Base-by-base conservation (phyloP, 768 basidiomycete genomes). In the Tremella fuciformis region DNA sequence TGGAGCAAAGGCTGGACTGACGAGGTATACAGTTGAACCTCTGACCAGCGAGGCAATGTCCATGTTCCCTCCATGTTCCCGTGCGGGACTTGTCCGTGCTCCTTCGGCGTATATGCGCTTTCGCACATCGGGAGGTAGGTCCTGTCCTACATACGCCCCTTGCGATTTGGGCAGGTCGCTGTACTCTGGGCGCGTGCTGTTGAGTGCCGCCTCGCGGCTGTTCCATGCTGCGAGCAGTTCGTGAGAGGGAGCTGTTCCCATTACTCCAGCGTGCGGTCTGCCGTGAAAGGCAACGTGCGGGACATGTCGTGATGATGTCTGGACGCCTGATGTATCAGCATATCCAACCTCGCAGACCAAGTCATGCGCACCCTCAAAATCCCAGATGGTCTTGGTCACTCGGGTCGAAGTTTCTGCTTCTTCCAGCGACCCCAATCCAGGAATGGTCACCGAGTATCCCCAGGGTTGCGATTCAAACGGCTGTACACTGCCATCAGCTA, bases 211-310 rank as follows among this genome's bases (percentile, higher is more conserved):
- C 77, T 89, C 88, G 57, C 88, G 85, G 60, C 80, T 77, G 78
- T 86, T 88, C 88, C 88, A 89, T 13, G 81, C 84, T 16, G 82
- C 84, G 21, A 89, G 83, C 3, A 89, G 80, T 63, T 87, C 87
- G 9, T 82, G 77, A 1, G 86, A 88, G 1, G 88, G 88, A 0
- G 87, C 87, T 0, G 88, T 88, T 4, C 87, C 88, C 51, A 76
- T 65, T 25, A 88, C 79, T 40, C 87, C 86, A 2, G 88, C 87
- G 69, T 88, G 88, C 0, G 85, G 84, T 42, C 88, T 82, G 0
- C 88, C 88, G 0, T 86, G 86, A 68, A 89, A 89, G 47, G 84
- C 83, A 7, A 89, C 87, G 24, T 87, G 87, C 0, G 87, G 87
- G 59, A 89, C 84, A 71, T 88, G 88, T 22, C 88, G 81, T 15